Conservation (phyloP, 2,329 filamentous ascomycete genomes). For the Sporothrix schenckii region DNA sequence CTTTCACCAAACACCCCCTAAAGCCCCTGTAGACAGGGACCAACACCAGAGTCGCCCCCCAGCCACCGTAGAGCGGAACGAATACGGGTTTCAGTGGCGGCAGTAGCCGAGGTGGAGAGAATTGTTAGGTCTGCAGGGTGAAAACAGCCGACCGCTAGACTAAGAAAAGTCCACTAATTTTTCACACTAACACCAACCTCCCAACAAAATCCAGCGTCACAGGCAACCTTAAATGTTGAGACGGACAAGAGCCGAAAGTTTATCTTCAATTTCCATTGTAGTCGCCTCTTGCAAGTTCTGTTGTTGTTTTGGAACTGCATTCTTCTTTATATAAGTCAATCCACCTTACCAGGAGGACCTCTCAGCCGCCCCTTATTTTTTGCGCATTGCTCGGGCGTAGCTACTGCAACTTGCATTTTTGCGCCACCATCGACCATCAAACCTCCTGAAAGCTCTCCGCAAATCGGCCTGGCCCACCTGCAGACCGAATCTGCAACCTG, state of each 20-base stretch:
- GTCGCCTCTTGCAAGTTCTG: neutral
- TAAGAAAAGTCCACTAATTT: conserved; percentile 14
- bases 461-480: neutral
- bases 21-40: conserved; percentile 1
- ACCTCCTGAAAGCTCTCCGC: neutral
- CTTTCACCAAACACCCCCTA: neutral
- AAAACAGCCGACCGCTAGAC: conserved; percentile 7
- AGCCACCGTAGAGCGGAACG: conserved; percentile 10
- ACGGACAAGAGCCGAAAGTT: neutral
- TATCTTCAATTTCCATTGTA: neutral
- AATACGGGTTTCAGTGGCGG: conserved; percentile 15
- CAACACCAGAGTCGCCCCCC: conserved; percentile 17
- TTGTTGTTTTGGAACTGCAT: neutral
- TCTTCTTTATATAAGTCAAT: no score
- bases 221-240: conserved; percentile 26
- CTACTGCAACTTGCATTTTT: conserved; percentile 1
- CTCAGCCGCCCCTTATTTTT: neutral
- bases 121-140: neutral
- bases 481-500: neutral
- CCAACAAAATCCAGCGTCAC: conserved; percentile 21
- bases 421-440: conserved; percentile 15
- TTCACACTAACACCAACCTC: conserved; percentile 10
- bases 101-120: conserved; percentile 21
- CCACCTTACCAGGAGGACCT: neutral
- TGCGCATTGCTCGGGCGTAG: neutral